These are phyloP conservation scores for Solanum chiquidenum DNA, from an alignment of 257 asterid genomes.

Conservation along the genomic window DNA sequence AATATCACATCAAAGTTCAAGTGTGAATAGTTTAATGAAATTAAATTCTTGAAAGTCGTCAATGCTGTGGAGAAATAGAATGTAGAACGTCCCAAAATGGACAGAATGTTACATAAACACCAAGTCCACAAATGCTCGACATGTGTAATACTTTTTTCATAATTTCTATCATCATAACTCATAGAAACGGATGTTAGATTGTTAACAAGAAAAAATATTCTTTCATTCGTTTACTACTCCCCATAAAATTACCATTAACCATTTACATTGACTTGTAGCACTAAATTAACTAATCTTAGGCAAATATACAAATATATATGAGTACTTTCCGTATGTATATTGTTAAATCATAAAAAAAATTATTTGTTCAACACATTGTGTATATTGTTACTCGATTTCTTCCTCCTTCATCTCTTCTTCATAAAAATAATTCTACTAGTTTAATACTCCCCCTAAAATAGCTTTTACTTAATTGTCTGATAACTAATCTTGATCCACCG, in stretches of 20 bases:
- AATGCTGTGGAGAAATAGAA: background rate
- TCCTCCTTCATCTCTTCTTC: background rate
- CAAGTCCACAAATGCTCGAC: background rate
- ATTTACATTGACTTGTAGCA: background rate
- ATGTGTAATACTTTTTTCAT: background rate
- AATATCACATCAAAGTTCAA: background rate
- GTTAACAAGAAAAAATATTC: background rate
- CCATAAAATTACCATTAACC: background rate
- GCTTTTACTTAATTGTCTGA: background rate
- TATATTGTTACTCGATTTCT: background rate
- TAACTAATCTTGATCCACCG: background rate
- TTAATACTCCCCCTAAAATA: background rate
- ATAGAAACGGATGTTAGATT: background rate
- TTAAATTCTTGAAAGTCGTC: background rate
- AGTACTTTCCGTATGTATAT: background rate
- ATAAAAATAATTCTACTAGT: background rate
- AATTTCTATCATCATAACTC: background rate
- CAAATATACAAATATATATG: background rate
- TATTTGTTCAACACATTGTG: background rate
- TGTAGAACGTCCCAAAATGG: background rate
- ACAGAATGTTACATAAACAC: background rate
- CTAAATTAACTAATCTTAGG: background rate
- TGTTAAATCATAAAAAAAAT: background rate
- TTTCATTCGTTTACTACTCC: background rate
- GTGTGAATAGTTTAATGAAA: background rate